A percentile compares a stretch with the other conserved stretches of the same genome.
phyloP scores from a whole-genome alignment of 495 filamentous ascomycete genomes.

The Podospora bellae-mahoneyi region DNA sequence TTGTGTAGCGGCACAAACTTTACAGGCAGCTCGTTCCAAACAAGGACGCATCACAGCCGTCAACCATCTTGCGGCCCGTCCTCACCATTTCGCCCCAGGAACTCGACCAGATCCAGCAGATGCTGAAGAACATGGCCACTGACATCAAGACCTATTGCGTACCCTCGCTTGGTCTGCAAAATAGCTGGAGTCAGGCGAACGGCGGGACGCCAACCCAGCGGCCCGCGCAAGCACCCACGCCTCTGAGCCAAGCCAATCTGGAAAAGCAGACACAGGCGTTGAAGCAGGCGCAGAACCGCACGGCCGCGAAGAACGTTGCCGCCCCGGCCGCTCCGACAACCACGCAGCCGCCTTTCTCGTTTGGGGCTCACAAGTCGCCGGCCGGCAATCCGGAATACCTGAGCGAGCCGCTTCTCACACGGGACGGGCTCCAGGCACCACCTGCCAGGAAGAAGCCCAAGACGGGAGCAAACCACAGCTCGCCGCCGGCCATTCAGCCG shows the following conservation, averaged over 20 bases:
- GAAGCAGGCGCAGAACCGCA: slow-evolving; percentile 49
- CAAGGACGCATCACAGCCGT: slow-evolving; percentile 33
- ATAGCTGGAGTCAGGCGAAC: slow-evolving; percentile 1
- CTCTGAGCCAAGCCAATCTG: slow-evolving; percentile 64
- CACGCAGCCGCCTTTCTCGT: slow-evolving; percentile 60
- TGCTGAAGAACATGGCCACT: slow-evolving; percentile 41
- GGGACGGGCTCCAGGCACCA: slow-evolving; percentile 52
- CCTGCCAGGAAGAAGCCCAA: slow-evolving; percentile 52
- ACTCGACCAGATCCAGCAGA: slow-evolving; percentile 48
- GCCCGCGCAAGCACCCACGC: slow-evolving; percentile 38
- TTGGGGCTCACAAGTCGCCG: slow-evolving; percentile 68
- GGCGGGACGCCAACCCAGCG: slow-evolving; percentile 17
- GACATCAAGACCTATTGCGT: slow-evolving; percentile 21
- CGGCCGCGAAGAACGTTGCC: slow-evolving; percentile 39
- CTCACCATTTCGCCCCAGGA: slow-evolving; percentile 59
- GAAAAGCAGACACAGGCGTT: slow-evolving; percentile 59
- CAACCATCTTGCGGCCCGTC: slow-evolving; percentile 12
- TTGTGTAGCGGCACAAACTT: slow-evolving; percentile 52
- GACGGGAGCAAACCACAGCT: slow-evolving; percentile 28
- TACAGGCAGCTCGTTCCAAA: slow-evolving; percentile 52
- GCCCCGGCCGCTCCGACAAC: slow-evolving; percentile 63
- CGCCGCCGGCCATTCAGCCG: slow-evolving; percentile 27
- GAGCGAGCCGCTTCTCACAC: slow-evolving; percentile 42
- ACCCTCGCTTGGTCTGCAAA: background rate
- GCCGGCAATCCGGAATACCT: slow-evolving; percentile 62